Conservation (phyloP, 2,329 filamentous ascomycete species). For the Colletotrichum tamarilloi region DNA sequence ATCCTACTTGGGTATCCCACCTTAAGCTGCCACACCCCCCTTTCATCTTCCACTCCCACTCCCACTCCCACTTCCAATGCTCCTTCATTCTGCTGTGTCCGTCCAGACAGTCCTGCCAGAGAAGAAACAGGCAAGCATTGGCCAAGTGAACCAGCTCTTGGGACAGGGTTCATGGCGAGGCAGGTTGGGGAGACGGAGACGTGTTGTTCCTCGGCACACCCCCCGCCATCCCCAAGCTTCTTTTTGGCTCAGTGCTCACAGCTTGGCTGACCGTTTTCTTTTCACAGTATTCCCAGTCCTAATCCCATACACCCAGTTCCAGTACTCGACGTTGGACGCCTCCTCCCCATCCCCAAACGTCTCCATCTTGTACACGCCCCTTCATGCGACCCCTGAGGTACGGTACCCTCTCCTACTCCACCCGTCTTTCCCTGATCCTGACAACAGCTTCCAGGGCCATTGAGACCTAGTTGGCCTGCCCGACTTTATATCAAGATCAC, state of each 20-base stretch:
- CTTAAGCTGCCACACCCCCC: neutral
- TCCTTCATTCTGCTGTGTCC: neutral
- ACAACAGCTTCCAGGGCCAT: neutral
- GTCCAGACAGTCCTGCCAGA: neutral
- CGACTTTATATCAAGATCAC: constrained; percentile 20
- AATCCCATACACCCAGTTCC: neutral
- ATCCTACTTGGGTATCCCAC: neutral
- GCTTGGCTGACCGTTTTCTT: constrained; percentile 14
- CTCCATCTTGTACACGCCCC: constrained; percentile 24
- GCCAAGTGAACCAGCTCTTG: neutral
- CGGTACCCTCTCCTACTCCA: constrained; percentile 5
- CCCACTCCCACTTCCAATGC: neutral
- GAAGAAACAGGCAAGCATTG: neutral
- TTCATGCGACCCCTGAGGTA: constrained; percentile 27
- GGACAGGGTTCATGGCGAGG: neutral
- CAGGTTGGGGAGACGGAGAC: neutral
- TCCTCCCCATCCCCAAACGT: neutral
- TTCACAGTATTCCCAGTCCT: neutral
- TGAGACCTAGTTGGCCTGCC: neutral
- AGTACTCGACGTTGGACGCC: neutral
- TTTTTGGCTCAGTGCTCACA: neutral
- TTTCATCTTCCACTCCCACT: neutral
- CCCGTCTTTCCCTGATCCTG: neutral
- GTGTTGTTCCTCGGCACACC: neutral
- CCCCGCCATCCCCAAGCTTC: neutral